Base-by-base conservation (phyloP, 1,284 basidiomycete genomes). In the Meripilus lineatus region DNA sequence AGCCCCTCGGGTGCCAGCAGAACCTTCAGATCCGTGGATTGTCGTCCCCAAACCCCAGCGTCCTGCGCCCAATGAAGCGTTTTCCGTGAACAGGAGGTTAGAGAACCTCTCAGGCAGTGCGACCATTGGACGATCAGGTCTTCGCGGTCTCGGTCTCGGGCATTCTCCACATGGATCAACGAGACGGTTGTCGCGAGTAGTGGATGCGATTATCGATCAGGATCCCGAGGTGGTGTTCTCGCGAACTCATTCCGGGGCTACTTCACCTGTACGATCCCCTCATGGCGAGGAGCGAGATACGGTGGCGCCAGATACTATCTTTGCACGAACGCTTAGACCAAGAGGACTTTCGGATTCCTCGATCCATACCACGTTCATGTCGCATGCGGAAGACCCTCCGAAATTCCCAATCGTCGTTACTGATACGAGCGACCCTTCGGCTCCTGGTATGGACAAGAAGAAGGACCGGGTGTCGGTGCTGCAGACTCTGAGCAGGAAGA, bases 331-430 rank as follows among this genome's bases (percentile, higher is more conserved):
- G 4, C 69, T 94, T 4, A 78, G 81, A 17, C 76, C 85, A 14
- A 75, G 93, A 42, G 90, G 91, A 1, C 65, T 95, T 32, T 91
- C 87, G 1, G 93, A 96, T 61, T 93, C 91, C 4, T 93, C 89
- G 1, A 92, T 96, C 48, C 86, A 83, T 49, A 87, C 89, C 1
- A 88, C 88, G 0, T 93, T 87, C 63, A 66, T 81, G 41, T 70
- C 62, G 40, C 81, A 84, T 38, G 71, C 62, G 8, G 69, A 65
- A 18, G 69, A 67, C 15, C 47, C 55, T 4, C 48, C 53, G 35
- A 37, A 44, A 10, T 28, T 32, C n/a, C 28, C 21, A 14, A 17
- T 49, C 32, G 40, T 49, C 15, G 22, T 58, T 14, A 38, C 46
- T 40, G 38, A 6, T 13, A 37, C 35, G 35, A 41, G 18, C 44